phyloP scores from a whole-genome alignment of 164 flowering plant species.

The Stephania yunnanensis region DNA sequence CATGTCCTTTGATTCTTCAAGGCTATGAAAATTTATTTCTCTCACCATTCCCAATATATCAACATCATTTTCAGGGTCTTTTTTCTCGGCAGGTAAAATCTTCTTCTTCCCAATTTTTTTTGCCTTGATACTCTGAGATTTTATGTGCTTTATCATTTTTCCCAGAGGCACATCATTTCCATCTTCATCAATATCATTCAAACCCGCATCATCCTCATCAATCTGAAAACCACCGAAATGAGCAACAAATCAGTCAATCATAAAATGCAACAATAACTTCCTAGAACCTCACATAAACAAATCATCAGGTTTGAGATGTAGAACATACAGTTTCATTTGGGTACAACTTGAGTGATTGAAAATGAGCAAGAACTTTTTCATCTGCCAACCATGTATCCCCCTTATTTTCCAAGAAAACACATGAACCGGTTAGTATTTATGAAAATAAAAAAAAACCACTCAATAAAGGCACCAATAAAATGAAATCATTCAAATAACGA shows the following conservation, averaged over 20 bases:
- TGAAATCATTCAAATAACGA: not conserved
- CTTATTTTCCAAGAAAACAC: conserved; percentile 37
- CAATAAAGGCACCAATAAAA: not conserved
- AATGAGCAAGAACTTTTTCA: conserved; percentile 53
- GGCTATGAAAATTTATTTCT: conserved; percentile 68
- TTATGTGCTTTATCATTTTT: conserved; percentile 60
- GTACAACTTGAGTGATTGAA: conserved; percentile 65
- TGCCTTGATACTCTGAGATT: conserved; percentile 47
- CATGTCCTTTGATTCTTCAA: conserved; percentile 32
- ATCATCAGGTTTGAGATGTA: not conserved
- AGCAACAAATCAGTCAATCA: not conserved
- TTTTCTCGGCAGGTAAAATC: conserved; percentile 27
- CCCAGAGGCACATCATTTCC: conserved; percentile 82
- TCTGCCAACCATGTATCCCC: conserved; percentile 72
- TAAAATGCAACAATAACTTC: not conserved
- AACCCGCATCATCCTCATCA: conserved; percentile 33
- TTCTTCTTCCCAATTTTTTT: conserved; percentile 42
- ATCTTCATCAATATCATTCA: conserved; percentile 53
- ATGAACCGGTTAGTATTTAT: conserved; percentile 3
- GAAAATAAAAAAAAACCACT: not conserved
- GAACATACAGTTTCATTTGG: conserved; percentile 40
- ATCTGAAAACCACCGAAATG: conserved; percentile 31
- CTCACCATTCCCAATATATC: conserved; percentile 82
- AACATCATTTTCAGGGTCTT: conserved; percentile 41
- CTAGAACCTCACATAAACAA: not conserved